Base-by-base conservation (phyloP, 192 early-diverging fungal genomes). In the Podila horticola region DNA sequence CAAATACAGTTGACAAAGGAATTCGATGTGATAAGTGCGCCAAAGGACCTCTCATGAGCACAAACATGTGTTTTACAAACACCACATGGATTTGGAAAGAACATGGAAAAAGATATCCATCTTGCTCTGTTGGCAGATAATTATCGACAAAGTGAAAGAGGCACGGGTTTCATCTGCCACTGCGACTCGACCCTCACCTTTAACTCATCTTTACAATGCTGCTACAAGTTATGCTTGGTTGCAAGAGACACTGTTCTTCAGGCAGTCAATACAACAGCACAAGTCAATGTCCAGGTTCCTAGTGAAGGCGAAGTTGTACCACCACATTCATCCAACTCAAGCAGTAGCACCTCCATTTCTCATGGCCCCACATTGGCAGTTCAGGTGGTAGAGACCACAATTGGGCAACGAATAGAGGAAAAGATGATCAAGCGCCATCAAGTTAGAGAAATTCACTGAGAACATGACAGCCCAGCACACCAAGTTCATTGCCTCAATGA, bases 131-230 rank as follows among this genome's bases (percentile, higher is more conserved):
- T n/a, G n/a, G n/a, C n/a, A n/a, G n/a, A n/a, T n/a, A n/a, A n/a
- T n/a, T n/a, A n/a, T n/a, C n/a, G n/a, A n/a, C n/a, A n/a, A n/a
- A n/a, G n/a, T n/a, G n/a, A n/a, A n/a, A n/a, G n/a, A n/a, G 45
- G n/a, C 48, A 65, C 49, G 63, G 63, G 49, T 65, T 65, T 50
- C 36, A 45, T 51, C 41, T 65, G 63, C 63, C 49, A 26, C 26
- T 65, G 63, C 24, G 63, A 45, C 26, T 11, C 38, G 24, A 49
- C 24, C 0, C 50, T 65, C 36, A 65, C 48, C 48, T 45, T 65
- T n/a, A 49, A 49, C 63, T 65, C 63, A 8, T 65, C 63, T 49
- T 24, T 65, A 50, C 45, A 34, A 50, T 45, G 63, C 26, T 45
- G 30, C 63, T 65, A 51, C 45, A 1, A 65, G 41, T n/a, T 64